phyloP scores from a whole-genome alignment of 352 stramenopile genomes.

The Aphanomyces euteiches region DNA sequence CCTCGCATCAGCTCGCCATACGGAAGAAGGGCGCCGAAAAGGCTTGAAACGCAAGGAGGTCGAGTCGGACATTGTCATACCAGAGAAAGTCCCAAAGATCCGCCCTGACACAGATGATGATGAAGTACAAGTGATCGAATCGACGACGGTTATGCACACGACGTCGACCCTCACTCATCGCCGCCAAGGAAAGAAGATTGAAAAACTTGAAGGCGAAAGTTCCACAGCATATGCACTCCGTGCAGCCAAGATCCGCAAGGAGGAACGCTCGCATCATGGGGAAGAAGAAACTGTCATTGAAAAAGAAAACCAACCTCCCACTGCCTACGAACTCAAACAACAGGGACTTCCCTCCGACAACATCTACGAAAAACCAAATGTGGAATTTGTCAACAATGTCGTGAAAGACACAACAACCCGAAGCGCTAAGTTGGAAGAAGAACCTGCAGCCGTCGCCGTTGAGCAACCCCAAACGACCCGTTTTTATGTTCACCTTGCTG shows the following conservation, averaged over 20 bases:
- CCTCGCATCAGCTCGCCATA: slow-evolving; percentile 2
- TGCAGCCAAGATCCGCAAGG: slow-evolving; percentile 27
- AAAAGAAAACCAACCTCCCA: neutral
- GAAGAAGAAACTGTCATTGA: neutral
- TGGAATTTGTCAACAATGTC: slow-evolving; percentile 13
- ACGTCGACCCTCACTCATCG: slow-evolving; percentile 14
- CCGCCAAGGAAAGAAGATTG: slow-evolving; percentile 4
- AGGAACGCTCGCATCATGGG: slow-evolving; percentile 13
- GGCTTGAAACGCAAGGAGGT: slow-evolving; percentile 19
- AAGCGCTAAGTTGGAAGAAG: neutral
- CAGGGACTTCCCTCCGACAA: neutral
- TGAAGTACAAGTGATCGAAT: slow-evolving; percentile 14
- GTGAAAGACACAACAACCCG: neutral
- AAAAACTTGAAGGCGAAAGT: slow-evolving; percentile 16
- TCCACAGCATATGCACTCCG: slow-evolving; percentile 21
- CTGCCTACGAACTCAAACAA: slow-evolving; percentile 8
- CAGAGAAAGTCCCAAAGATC: slow-evolving; percentile 24
- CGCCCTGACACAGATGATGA: neutral
- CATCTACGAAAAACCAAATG: neutral
- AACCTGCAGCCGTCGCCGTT: neutral
- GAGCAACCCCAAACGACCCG: neutral
- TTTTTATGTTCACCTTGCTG: slow-evolving; percentile 5
- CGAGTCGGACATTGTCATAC: neutral
- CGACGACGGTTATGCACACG: slow-evolving; percentile 15
- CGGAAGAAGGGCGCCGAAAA: slow-evolving; percentile 10